Evolutionary conservation across 352 stramenopile species (phyloP).

Genomic region (Phytophthora megakarya): DNA sequence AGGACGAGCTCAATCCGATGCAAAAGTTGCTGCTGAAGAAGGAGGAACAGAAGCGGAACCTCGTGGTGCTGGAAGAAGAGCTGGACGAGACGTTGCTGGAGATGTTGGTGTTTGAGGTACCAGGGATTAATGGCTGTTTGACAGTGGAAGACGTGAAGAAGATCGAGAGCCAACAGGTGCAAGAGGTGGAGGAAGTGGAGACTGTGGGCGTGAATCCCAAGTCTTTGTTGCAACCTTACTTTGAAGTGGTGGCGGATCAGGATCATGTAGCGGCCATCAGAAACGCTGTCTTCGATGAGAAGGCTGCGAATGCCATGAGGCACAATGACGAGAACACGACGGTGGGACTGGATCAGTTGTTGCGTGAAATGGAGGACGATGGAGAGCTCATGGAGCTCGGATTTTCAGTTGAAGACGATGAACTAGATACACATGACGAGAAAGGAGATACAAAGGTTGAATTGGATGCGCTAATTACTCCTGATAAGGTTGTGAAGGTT

Average conservation of each 20-base stretch:
- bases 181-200: conserved; percentile 19
- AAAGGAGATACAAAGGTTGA: not conserved
- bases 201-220: conserved; percentile 61
- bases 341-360: conserved; percentile 67
- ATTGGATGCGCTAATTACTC: not conserved
- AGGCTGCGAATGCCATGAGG: conserved; percentile 60
- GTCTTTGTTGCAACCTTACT: conserved; percentile 67
- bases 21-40: conserved; percentile 22
- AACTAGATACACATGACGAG: conserved; percentile 24
- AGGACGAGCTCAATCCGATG: conserved; percentile 12
- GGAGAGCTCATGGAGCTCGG: conserved; percentile 62
- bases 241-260: conserved; percentile 60
- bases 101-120: conserved; percentile 54
- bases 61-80: conserved; percentile 34
- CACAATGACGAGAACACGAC: conserved; percentile 55
- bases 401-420: conserved; percentile 54
- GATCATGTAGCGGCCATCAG: conserved; percentile 59
- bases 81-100: conserved; percentile 44
- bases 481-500: not conserved
- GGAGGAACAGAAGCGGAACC: conserved; percentile 48
- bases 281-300: conserved; percentile 65
- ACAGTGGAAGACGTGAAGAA: conserved; percentile 51
- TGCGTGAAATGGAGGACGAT: conserved; percentile 74
- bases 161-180: conserved; percentile 22
- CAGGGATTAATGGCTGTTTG: conserved; percentile 60